A percentile compares a stretch with the other conserved stretches of the same genome.
phyloP scores from a whole-genome alignment of 495 filamentous ascomycete genomes.

The Durotheca rogersii region DNA sequence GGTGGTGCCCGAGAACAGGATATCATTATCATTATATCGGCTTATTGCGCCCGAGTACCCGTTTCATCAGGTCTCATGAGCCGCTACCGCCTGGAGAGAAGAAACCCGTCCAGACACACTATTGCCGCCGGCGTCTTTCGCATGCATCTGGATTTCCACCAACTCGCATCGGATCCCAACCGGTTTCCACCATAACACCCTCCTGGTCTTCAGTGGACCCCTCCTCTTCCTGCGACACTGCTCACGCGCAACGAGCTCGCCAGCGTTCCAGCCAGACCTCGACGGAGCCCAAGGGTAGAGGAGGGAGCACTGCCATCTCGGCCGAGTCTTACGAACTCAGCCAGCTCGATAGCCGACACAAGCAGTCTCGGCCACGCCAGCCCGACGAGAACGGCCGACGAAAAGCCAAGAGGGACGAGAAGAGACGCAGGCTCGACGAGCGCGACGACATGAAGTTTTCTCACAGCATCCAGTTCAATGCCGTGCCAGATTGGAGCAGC shows the following conservation, averaged over 20 bases:
- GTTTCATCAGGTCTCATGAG: too few relatives aligned
- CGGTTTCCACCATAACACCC: constrained; percentile 41
- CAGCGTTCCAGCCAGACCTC: constrained; percentile 21
- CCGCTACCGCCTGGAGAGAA: too few relatives aligned
- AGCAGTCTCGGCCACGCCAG: constrained; percentile 3
- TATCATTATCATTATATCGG: too few relatives aligned
- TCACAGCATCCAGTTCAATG: constrained; percentile 98
- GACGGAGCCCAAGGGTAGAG: constrained; percentile 37
- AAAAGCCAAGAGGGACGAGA: constrained; percentile 45
- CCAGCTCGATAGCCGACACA: constrained; percentile 5
- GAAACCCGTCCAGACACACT: too few relatives aligned
- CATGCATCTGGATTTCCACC: constrained; percentile 5
- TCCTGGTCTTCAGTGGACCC: constrained; percentile 31
- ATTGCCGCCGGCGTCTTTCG: too few relatives aligned
- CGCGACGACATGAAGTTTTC: constrained; percentile 98
- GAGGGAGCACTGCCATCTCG: constrained; percentile 38
- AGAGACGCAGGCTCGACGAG: constrained; percentile 58
- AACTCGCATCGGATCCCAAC: constrained; percentile 7
- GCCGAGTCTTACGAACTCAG: constrained; percentile 41
- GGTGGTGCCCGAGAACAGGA: too few relatives aligned
- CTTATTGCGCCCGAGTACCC: too few relatives aligned
- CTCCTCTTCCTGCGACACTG: constrained; percentile 43
- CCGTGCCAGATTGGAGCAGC: constrained; percentile 97
- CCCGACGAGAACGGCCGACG: constrained; percentile 22
- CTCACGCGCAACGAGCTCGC: constrained; percentile 26